Conservation (phyloP, 345 rosid species). For the Triadica sebifera region DNA sequence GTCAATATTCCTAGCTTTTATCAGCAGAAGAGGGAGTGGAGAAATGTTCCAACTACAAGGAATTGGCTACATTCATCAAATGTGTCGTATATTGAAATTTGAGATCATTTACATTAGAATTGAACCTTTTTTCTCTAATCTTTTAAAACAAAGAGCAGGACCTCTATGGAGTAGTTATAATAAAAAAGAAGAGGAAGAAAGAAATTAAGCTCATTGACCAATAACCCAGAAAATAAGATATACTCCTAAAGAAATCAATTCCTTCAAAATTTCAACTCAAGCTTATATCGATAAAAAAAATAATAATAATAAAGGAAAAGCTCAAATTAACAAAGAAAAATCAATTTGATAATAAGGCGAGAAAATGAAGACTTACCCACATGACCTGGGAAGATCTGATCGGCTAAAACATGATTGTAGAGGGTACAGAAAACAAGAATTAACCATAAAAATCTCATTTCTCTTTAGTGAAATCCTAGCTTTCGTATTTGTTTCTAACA, state of each 20-base stretch:
- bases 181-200: neutral
- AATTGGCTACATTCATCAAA: neutral
- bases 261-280: neutral
- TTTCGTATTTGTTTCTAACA: neutral
- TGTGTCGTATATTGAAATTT: neutral
- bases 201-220: neutral
- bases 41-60: neutral
- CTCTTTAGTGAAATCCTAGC: neutral
- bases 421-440: conserved; percentile 27
- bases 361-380: conserved; percentile 38
- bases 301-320: neutral
- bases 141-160: neutral
- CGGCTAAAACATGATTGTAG: conserved; percentile 38
- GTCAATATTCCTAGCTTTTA: neutral
- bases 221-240: neutral
- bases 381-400: conserved; percentile 68
- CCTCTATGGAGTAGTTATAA: no score
- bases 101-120: neutral
- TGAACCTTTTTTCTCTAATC: neutral
- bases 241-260: neutral
- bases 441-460: conserved; percentile 24
- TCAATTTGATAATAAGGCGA: neutral
- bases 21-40: neutral
- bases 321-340: neutral
- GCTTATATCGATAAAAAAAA: neutral